Conservation (phyloP, 129 eudicot genomes). For the Solidago caesia region DNA sequence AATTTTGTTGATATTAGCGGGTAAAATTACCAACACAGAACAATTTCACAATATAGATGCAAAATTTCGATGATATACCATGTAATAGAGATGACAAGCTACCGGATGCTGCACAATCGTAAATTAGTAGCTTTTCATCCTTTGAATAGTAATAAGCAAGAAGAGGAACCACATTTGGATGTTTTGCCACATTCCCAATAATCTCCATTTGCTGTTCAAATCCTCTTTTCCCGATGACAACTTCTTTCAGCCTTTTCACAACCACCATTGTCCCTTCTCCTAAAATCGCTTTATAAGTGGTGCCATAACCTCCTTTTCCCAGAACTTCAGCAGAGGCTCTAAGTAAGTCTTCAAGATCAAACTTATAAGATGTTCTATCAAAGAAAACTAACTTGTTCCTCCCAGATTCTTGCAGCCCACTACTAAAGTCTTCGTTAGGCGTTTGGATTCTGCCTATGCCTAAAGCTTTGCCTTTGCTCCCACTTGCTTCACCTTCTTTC, state of each 20-base stretch:
- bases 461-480: slow-evolving; percentile 39
- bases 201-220: slow-evolving; percentile 91
- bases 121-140: slow-evolving; percentile 80
- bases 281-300: slow-evolving; percentile 79
- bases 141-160: slow-evolving; percentile 83
- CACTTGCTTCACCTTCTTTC: slow-evolving; percentile 30
- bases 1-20: too few species aligned
- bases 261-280: slow-evolving; percentile 80
- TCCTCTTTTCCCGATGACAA: slow-evolving; percentile 65
- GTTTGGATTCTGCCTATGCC: slow-evolving; percentile 46
- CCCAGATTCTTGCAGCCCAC: slow-evolving; percentile 64
- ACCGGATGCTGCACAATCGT: slow-evolving; percentile 51
- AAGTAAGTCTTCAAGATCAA: slow-evolving; percentile 88
- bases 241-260: slow-evolving; percentile 84
- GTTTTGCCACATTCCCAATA: slow-evolving; percentile 55
- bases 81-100: slow-evolving; percentile 70
- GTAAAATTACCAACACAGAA: neutral
- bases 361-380: slow-evolving; percentile 48
- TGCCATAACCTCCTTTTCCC: slow-evolving; percentile 87
- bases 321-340: slow-evolving; percentile 95
- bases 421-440: slow-evolving; percentile 64
- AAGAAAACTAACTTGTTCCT: slow-evolving; percentile 74
- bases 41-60: neutral
- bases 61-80: slow-evolving; percentile 38
- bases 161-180: slow-evolving; percentile 65